Percentiles rank a stretch among this genome's conserved stretches.
These are phyloP conservation scores for Corymbia maculata DNA, from an alignment of 345 rosid species.

Conservation along the genomic window DNA sequence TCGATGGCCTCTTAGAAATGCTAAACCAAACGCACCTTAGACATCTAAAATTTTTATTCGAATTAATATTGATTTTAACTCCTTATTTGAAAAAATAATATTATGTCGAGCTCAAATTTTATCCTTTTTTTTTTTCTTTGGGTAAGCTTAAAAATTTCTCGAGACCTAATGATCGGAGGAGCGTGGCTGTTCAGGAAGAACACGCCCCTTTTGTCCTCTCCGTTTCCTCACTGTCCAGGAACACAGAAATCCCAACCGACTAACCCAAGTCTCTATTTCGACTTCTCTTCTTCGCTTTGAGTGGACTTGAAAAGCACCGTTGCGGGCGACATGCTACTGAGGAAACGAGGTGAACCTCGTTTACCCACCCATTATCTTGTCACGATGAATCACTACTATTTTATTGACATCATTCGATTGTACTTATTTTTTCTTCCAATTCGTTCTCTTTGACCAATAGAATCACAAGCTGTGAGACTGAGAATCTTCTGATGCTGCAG, in stretches of 20 bases:
- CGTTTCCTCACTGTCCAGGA: background rate
- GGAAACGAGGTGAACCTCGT: background rate
- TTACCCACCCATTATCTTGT: background rate
- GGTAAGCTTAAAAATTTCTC: background rate
- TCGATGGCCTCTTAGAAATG: too few species aligned
- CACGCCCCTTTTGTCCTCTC: background rate
- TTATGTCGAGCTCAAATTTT: too few species aligned
- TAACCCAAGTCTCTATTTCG: background rate
- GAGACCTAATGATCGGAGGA: background rate
- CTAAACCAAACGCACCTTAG: too few species aligned
- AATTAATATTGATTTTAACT: too few species aligned
- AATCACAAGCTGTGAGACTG: background rate
- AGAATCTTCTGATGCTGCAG: conserved; percentile 16
- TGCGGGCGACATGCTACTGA: background rate
- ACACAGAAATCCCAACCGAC: background rate
- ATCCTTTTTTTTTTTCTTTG: too few species aligned
- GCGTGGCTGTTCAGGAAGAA: background rate
- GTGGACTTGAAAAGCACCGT: background rate
- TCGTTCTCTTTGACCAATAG: background rate
- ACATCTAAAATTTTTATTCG: too few species aligned
- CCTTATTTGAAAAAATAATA: too few species aligned
- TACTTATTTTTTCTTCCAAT: background rate
- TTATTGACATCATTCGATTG: background rate
- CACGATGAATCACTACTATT: background rate
- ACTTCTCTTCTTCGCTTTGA: background rate